phyloP scores from a whole-genome alignment of 2,329 filamentous ascomycete species.

The Ophiostoma montium region DNA sequence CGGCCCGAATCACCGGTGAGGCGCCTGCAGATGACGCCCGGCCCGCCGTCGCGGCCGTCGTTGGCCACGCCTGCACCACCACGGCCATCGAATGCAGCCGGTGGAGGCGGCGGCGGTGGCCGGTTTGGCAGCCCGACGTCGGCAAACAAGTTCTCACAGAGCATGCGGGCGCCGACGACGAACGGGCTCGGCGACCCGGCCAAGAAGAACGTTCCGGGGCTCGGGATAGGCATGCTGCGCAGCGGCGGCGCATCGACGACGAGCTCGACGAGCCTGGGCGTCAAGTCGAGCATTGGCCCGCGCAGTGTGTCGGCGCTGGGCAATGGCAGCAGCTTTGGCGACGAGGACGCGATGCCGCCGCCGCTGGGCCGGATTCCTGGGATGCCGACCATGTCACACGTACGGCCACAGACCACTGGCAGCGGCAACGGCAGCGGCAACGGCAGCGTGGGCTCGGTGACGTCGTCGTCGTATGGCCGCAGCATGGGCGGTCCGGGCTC shows the following conservation, averaged over 20 bases:
- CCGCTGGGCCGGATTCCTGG: slow-evolving; percentile 27
- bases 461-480: slow-evolving; percentile 36
- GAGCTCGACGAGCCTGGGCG: slow-evolving; percentile 22
- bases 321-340: slow-evolving; percentile 31
- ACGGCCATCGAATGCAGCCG: slow-evolving; percentile 17
- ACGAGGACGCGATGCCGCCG: slow-evolving; percentile 43
- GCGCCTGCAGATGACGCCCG: slow-evolving; percentile 49
- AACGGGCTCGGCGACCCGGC: slow-evolving; percentile 46
- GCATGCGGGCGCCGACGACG: slow-evolving; percentile 29
- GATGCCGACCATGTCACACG: slow-evolving; percentile 33
- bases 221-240: slow-evolving; percentile 1
- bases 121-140: slow-evolving; percentile 50
- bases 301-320: slow-evolving; percentile 48
- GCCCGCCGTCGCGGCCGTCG: slow-evolving; percentile 38
- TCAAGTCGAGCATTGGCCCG: slow-evolving; percentile 37
- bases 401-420: slow-evolving; percentile 29
- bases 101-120: slow-evolving; percentile 18
- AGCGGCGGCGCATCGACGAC: background rate
- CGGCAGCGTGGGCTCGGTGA: slow-evolving; percentile 8
- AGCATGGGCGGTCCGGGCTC: slow-evolving; percentile 24
- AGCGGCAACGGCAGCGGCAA: slow-evolving; percentile 23
- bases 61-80: slow-evolving; percentile 36
- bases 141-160: slow-evolving; percentile 48
- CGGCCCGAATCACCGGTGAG: slow-evolving; percentile 78
- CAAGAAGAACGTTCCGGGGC: slow-evolving; percentile 27